Evolutionary conservation across 768 basidiomycete genomes (phyloP).

Genomic region (Hemileccinum impolitum): DNA sequence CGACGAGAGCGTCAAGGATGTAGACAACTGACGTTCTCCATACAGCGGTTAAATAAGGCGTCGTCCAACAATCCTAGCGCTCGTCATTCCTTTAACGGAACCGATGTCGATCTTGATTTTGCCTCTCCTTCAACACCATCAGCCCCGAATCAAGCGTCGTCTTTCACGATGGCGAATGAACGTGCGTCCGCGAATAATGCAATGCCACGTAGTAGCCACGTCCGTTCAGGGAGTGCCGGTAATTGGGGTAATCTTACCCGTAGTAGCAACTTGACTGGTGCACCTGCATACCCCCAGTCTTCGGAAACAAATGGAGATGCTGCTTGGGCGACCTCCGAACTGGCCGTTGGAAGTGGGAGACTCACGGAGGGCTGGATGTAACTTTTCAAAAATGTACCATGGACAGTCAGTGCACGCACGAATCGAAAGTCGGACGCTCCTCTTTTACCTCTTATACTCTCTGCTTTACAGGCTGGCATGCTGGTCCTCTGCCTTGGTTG

Average conservation of each 20-base stretch:
- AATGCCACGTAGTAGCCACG: constrained; percentile 52
- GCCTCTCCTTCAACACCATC: constrained; percentile 53
- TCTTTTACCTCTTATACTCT: constrained; percentile 11
- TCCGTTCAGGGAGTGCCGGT: constrained; percentile 75
- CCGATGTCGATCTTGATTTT: constrained; percentile 61
- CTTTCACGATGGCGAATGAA: constrained; percentile 37
- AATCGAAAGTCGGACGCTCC: constrained; percentile 42
- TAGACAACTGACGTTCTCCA: constrained; percentile 20
- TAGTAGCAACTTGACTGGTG: constrained; percentile 46
- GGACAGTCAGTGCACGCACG: constrained; percentile 2
- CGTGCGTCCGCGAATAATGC: constrained; percentile 35
- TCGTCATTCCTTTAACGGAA: constrained; percentile 75
- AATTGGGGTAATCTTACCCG: constrained; percentile 71
- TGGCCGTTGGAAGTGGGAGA: constrained; percentile 47
- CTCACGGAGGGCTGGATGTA: constrained; percentile 50
- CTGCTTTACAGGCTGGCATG: constrained; percentile 6
- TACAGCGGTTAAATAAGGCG: constrained; percentile 45
- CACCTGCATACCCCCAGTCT: constrained; percentile 51
- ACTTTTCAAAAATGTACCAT: constrained; percentile 8
- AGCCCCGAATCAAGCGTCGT: constrained; percentile 41
- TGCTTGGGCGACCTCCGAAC: constrained; percentile 58
- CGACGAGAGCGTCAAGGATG: constrained; percentile 3
- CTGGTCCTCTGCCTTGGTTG: constrained; percentile 8
- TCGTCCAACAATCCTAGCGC: constrained; percentile 48
- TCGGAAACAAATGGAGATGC: constrained; percentile 52